Evolutionary conservation across 257 asterid genomes (phyloP).

Genomic region (Nicotiana undulata): DNA sequence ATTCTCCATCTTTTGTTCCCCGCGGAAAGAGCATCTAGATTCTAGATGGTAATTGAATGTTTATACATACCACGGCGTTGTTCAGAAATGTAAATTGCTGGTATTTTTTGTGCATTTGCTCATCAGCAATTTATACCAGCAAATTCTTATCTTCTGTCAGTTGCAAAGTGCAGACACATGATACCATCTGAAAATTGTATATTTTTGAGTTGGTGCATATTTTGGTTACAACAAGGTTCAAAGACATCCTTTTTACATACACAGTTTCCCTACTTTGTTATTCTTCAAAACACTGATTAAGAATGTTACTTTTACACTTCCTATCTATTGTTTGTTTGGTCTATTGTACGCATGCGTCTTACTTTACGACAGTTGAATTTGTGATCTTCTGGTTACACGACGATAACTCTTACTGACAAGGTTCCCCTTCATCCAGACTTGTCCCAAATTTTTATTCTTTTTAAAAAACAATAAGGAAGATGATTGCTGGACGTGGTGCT

Average conservation of each 20-base stretch:
- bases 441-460: no score
- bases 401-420: neutral
- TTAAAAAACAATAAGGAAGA: neutral
- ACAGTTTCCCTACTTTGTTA: neutral
- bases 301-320: neutral
- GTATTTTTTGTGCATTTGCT: conserved; percentile 10
- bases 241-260: neutral
- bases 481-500: neutral
- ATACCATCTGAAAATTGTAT: neutral
- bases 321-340: neutral
- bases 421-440: no score
- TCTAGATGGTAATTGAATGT: conserved; percentile 18
- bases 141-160: neutral
- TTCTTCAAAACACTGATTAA: neutral
- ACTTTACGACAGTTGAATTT: neutral
- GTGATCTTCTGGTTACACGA: no score
- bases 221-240: neutral
- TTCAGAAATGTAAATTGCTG: conserved; percentile 35
- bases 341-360: neutral
- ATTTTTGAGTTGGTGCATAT: neutral
- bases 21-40: conserved; percentile 36
- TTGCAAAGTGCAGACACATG: neutral
- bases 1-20: conserved; percentile 64
- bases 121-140: neutral
- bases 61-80: neutral